A percentile compares a stretch with the other conserved stretches of the same genome.
These are phyloP conservation scores for Trypanosoma avium DNA, from an alignment of 208 protist species.

Conservation along the genomic window DNA sequence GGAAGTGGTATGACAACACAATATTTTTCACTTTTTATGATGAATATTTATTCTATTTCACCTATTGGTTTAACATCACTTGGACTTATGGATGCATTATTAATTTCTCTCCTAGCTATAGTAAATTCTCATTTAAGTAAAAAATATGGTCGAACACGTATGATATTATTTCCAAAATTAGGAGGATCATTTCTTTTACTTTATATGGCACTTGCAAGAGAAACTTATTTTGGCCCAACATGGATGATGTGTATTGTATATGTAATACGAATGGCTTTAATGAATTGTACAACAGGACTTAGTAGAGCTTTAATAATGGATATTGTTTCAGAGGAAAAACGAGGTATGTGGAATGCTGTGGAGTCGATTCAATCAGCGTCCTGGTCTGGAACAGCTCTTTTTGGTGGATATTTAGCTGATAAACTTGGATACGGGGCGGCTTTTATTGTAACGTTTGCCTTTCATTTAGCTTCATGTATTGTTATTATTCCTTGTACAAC, in stretches of 20 bases:
- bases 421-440: conserved; percentile 47
- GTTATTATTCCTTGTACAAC: conserved; percentile 46
- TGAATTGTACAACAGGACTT: conserved; percentile 63
- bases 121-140: conserved; percentile 36
- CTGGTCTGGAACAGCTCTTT: conserved; percentile 66
- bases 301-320: conserved; percentile 74
- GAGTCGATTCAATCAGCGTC: conserved; percentile 66
- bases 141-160: conserved; percentile 50
- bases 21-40: conserved; percentile 81
- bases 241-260: conserved; percentile 59
- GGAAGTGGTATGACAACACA: conserved; percentile 77
- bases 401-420: conserved; percentile 68
- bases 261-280: conserved; percentile 53
- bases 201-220: conserved; percentile 54
- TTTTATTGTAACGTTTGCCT: conserved; percentile 77
- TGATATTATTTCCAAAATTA: conserved; percentile 48
- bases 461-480: conserved; percentile 41
- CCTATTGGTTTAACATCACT: conserved; percentile 42
- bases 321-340: conserved; percentile 42
- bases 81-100: conserved; percentile 42
- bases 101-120: conserved; percentile 55
- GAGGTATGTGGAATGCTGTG: conserved; percentile 64
- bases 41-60: conserved; percentile 45
- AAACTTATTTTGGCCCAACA: conserved; percentile 28
- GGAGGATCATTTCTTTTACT: conserved; percentile 48